Conservation (phyloP, 768 basidiomycete genomes). For the Naematelia aurantialba region DNA sequence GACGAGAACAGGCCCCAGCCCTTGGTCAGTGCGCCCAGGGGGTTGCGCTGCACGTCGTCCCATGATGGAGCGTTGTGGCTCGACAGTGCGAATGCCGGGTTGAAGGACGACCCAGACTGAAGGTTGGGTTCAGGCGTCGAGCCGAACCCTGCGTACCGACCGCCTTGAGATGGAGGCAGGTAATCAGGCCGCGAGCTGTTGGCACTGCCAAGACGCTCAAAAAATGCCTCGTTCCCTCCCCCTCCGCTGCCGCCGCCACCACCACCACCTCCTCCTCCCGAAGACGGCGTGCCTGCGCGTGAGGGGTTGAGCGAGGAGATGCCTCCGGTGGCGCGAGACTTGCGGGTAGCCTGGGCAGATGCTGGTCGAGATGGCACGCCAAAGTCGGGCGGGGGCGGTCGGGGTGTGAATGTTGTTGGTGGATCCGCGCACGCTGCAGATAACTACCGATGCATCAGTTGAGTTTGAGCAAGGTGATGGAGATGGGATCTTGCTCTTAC, state of each 20-base stretch:
- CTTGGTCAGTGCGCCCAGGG: slow-evolving; percentile 77
- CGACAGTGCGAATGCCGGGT: slow-evolving; percentile 69
- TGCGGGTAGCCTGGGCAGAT: slow-evolving; percentile 77
- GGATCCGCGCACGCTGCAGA: slow-evolving; percentile 64
- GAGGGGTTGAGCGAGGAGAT: slow-evolving; percentile 57
- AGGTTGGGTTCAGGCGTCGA: slow-evolving; percentile 64
- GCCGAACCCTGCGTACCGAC: slow-evolving; percentile 89
- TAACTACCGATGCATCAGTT: slow-evolving; percentile 56
- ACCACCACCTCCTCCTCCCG: slow-evolving; percentile 50
- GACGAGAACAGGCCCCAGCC: slow-evolving; percentile 95
- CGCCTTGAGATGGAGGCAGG: slow-evolving; percentile 85
- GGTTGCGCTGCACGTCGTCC: slow-evolving; percentile 79
- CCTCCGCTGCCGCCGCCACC: slow-evolving; percentile 35
- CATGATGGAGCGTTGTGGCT: slow-evolving; percentile 76
- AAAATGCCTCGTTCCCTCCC: slow-evolving; percentile 79
- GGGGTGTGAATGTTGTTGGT: slow-evolving; percentile 74
- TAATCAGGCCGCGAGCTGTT: slow-evolving; percentile 74
- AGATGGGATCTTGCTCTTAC: slow-evolving; percentile 51
- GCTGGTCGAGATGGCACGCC: slow-evolving; percentile 62
- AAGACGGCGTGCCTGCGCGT: slow-evolving; percentile 57
- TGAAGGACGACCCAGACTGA: slow-evolving; percentile 51
- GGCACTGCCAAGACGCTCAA: slow-evolving; percentile 72
- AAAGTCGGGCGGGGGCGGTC: slow-evolving; percentile 60
- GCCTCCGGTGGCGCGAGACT: slow-evolving; percentile 68
- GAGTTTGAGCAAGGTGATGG: neutral